Evolutionary conservation across 805 yeast species (phyloP).

Genomic region (Kodamaea sagamina): DNA sequence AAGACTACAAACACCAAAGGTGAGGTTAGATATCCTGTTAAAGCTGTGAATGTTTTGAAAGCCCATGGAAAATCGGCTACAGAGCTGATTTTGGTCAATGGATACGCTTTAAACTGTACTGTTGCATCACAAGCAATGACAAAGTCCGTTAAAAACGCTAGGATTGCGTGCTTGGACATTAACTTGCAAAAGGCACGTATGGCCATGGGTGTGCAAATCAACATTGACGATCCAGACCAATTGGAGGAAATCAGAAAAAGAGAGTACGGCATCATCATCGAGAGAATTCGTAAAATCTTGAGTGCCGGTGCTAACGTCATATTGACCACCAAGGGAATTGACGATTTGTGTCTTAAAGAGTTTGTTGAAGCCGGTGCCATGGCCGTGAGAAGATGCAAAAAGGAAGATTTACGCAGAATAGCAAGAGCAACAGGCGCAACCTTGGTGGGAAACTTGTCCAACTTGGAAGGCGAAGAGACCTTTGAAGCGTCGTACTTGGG

Average conservation of each 20-base stretch:
- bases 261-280: conserved; percentile 82
- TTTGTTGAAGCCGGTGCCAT: conserved; percentile 89
- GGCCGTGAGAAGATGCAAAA: conserved; percentile 96
- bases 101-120: conserved; percentile 95
- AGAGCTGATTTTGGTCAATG: conserved; percentile 85
- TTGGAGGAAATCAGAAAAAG: conserved; percentile 88
- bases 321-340: conserved; percentile 91
- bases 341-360: conserved; percentile 86
- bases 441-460: conserved; percentile 79
- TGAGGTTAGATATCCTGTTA: conserved; percentile 90
- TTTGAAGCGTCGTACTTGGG: conserved; percentile 86
- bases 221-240: conserved; percentile 96
- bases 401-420: conserved; percentile 93
- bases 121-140: conserved; percentile 97
- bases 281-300: conserved; percentile 77
- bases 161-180: conserved; percentile 85
- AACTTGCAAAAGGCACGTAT: conserved; percentile 93
- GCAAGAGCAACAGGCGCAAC: conserved; percentile 99
- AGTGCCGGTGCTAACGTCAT: conserved; percentile 91
- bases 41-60: conserved; percentile 92
- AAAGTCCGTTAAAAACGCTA: conserved; percentile 66
- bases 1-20: conserved; percentile 87
- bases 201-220: conserved; percentile 98
- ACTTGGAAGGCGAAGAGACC: conserved; percentile 93
- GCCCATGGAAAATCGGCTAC: conserved; percentile 93